These are phyloP conservation scores for Hypericum androsaemum DNA, from an alignment of 345 rosid species.

Conservation along the genomic window DNA sequence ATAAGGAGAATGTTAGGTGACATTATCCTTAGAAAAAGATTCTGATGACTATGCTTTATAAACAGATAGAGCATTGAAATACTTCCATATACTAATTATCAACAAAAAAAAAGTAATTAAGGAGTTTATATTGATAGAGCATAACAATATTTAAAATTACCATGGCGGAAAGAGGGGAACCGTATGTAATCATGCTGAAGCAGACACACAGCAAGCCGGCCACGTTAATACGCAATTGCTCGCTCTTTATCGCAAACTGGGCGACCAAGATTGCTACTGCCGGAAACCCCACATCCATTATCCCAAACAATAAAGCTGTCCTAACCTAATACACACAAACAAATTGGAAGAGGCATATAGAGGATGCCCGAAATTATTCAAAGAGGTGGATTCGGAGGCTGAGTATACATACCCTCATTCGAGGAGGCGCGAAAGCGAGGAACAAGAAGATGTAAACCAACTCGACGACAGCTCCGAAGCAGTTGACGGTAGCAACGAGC, in stretches of 20 bases:
- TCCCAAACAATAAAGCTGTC: slow-evolving; percentile 34
- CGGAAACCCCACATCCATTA: slow-evolving; percentile 50
- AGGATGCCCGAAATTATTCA: background rate
- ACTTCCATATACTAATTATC: too few relatives aligned
- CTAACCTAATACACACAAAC: slow-evolving; percentile 10
- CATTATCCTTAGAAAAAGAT: too few relatives aligned
- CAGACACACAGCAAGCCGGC: slow-evolving; percentile 47
- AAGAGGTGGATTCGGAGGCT: background rate
- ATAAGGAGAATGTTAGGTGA: too few relatives aligned
- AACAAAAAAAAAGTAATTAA: too few relatives aligned
- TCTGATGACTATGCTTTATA: too few relatives aligned
- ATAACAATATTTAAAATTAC: slow-evolving; percentile 19
- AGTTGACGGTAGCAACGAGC: slow-evolving; percentile 71
- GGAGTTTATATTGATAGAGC: too few relatives aligned
- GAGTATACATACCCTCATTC: slow-evolving; percentile 29
- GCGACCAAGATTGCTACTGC: slow-evolving; percentile 28
- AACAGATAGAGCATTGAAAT: too few relatives aligned
- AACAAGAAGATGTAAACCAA: slow-evolving; percentile 41
- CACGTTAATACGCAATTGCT: slow-evolving; percentile 35
- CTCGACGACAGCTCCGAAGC: slow-evolving; percentile 54
- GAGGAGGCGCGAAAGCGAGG: slow-evolving; percentile 46
- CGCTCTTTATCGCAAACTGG: slow-evolving; percentile 28
- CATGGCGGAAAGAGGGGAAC: slow-evolving; percentile 80
- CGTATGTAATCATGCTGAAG: slow-evolving; percentile 53
- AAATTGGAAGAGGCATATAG: background rate